Percentiles rank a stretch among this genome's conserved stretches.
These are phyloP conservation scores for Blastocystis sp. DNA, from an alignment of 352 stramenopile species.

Conservation along the genomic window DNA sequence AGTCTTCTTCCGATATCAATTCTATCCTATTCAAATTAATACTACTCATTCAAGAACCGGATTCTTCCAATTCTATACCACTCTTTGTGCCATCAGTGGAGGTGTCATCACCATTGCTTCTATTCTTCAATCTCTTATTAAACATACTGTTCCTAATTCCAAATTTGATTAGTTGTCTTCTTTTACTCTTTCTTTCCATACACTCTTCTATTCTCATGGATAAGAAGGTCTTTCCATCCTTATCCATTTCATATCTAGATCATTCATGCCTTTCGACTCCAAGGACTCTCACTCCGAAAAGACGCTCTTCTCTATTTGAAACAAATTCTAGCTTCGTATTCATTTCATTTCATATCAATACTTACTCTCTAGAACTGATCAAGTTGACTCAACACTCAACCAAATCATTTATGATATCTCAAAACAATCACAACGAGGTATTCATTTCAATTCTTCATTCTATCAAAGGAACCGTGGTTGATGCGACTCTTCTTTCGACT, in stretches of 20 bases:
- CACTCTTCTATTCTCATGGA: neutral
- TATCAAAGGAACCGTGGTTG: no score
- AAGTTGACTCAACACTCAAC: neutral
- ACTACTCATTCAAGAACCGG: neutral
- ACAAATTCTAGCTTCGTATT: neutral
- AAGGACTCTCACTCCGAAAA: neutral
- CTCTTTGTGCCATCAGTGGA: neutral
- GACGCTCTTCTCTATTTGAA: neutral
- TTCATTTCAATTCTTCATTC: neutral
- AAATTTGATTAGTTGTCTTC: neutral
- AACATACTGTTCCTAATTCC: neutral
- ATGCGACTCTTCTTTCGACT: no score
- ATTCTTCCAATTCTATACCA: constrained; percentile 9
- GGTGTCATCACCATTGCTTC: neutral
- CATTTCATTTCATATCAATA: neutral
- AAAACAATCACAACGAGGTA: neutral
- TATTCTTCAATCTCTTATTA: neutral
- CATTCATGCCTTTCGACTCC: neutral
- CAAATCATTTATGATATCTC: neutral
- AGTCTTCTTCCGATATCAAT: constrained; percentile 3
- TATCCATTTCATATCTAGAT: neutral
- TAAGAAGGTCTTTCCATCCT: neutral
- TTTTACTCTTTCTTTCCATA: neutral
- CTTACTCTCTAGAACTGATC: neutral
- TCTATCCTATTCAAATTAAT: neutral